Evolutionary conservation across 2,329 filamentous ascomycete species (phyloP), one percentile per base, ranked within the genome.

Genomic region (Scopulariopsis brevicaulis): DNA sequence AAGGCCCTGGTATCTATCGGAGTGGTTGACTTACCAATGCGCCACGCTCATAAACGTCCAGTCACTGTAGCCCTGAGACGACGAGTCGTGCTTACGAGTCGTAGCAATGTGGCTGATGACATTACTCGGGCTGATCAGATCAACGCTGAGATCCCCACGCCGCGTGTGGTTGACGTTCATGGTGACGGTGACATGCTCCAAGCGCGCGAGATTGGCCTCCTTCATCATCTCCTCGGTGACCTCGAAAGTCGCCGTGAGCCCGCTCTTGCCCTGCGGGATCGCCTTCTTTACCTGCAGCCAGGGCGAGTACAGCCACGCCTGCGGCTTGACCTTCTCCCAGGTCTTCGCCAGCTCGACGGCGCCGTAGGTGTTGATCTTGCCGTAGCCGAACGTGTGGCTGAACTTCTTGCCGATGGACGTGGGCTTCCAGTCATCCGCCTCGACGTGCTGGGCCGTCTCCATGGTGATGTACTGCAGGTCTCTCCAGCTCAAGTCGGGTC

Each of bases 1-100:
- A n/a, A 12, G 46, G 7, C 20, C 46, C 12, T 15, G n/a, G n/a
- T 2, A 40, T 18, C 6, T 12, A 14, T 10, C 18, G 18, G 59
- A 56, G 52, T 46, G 24, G 56, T 50, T 34, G 22, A 72, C 85
- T 72, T 79, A 91, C 89, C 92, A 99, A 70, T 99, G 94, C 62
- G 86, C 92, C 43, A 99, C 94, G 61, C 87, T 95, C 94, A 99
- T 99, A 66, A 99, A 99, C 0, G 93, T 97, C 94, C 94, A 99
- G 73, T 97, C 90, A 43, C 85, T 75, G 69, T 97, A 99, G 10
- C 94, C 94, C 24, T 73, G 71, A 0, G 73, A 68, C 40, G 79
- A 80, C 1, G 79, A 75, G 69, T 99, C 94, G 24, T 82, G 71
- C 60, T 79, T 79, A 62, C 94, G 87, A 1, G 86, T 77, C 14